phyloP scores from a whole-genome alignment of 148 eudicot species.

The Amaranthus cruentus region DNA sequence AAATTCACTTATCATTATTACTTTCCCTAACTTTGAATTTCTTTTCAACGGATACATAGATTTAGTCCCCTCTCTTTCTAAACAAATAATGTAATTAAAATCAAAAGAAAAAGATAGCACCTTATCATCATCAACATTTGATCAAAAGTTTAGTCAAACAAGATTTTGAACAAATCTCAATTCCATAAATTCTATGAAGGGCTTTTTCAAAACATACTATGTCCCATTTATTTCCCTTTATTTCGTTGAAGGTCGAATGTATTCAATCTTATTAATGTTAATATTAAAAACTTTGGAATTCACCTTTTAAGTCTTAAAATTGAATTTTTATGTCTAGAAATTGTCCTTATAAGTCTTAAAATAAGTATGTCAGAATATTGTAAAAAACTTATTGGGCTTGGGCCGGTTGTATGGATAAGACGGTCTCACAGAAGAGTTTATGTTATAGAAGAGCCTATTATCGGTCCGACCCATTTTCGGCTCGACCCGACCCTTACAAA shows the following conservation, averaged over 20 bases:
- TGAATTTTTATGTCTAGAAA: too few species aligned
- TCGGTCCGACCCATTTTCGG: not conserved
- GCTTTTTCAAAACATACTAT: conserved; percentile 20
- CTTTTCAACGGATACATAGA: conserved; percentile 23
- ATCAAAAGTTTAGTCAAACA: conserved; percentile 36
- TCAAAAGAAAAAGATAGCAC: not conserved
- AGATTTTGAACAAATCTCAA: conserved; percentile 24
- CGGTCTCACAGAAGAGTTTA: too few species aligned
- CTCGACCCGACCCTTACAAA: not conserved
- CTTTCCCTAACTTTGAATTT: conserved; percentile 27
- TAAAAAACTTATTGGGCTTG: too few species aligned
- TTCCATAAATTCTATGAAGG: conserved; percentile 19
- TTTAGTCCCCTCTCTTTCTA: not conserved
- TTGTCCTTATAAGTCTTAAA: too few species aligned
- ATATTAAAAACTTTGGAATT: too few species aligned
- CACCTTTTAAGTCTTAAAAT: too few species aligned
- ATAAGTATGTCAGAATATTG: too few species aligned
- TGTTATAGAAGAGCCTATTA: too few species aligned
- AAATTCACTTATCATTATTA: conserved; percentile 11
- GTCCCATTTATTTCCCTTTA: conserved; percentile 4
- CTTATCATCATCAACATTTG: conserved; percentile 12
- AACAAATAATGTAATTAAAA: not conserved
- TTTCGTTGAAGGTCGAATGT: too few species aligned
- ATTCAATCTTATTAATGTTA: too few species aligned
- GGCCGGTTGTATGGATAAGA: too few species aligned